A percentile compares a stretch with the other conserved stretches of the same genome.
These are phyloP conservation scores for Aegle marmelos DNA, from an alignment of 345 rosid species.

Conservation along the genomic window DNA sequence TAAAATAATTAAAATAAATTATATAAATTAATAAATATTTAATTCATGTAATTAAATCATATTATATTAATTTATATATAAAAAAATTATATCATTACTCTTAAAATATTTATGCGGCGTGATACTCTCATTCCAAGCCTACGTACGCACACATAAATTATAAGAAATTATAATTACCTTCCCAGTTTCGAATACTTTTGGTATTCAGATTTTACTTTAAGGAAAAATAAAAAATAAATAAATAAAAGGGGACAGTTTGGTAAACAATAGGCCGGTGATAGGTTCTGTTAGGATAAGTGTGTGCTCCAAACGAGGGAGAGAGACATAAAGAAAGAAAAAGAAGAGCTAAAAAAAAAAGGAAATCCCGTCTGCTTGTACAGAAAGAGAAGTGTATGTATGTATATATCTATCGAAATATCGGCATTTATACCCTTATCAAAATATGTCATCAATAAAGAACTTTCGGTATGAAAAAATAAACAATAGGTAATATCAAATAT, in stretches of 20 bases:
- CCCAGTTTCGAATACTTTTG: too few relatives aligned
- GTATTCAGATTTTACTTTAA: too few relatives aligned
- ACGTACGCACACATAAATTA: too few relatives aligned
- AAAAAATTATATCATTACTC: too few relatives aligned
- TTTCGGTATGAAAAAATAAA: conserved; percentile 6
- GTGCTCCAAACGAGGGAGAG: neutral
- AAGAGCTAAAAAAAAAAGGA: accelerated
- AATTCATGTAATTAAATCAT: too few relatives aligned
- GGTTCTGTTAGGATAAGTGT: conserved; percentile 13
- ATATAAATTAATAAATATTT: too few relatives aligned
- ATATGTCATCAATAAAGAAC: conserved; percentile 2
- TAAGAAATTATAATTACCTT: too few relatives aligned
- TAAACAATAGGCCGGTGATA: neutral
- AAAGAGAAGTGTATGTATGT: neutral
- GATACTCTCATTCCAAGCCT: too few relatives aligned
- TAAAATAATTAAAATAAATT: too few relatives aligned
- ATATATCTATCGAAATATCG: neutral
- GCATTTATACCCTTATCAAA: conserved; percentile 25
- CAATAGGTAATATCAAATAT: neutral
- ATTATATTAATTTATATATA: too few relatives aligned
- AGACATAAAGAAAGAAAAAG: neutral
- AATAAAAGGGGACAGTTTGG: neutral
- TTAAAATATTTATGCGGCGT: too few relatives aligned
- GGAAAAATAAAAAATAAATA: neutral
- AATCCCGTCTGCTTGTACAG: neutral